Conservation (phyloP, 352 stramenopile genomes). For the Phytophthora ramorum region DNA sequence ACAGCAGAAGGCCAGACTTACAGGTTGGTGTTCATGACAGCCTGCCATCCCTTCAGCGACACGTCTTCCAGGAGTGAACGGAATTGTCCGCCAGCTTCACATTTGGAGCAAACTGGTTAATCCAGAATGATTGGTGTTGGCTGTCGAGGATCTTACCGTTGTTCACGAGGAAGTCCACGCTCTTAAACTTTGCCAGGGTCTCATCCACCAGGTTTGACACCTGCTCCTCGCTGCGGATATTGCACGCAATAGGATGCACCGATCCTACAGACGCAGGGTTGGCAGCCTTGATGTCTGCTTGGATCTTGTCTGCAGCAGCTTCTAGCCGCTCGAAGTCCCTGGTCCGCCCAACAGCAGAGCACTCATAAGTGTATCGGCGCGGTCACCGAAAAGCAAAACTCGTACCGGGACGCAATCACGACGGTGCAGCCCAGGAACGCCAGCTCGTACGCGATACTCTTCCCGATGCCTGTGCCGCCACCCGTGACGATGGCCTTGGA, state of each 20-base stretch:
- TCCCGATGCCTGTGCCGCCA: constrained; percentile 82
- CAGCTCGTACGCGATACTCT: constrained; percentile 76
- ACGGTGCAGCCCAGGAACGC: constrained; percentile 72
- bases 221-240: constrained; percentile 70
- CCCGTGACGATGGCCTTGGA: constrained; percentile 74
- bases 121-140: not conserved
- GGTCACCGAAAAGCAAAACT: not conserved
- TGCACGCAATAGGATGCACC: constrained; percentile 55
- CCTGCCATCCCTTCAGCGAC: constrained; percentile 88
- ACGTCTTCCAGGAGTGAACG: constrained; percentile 87
- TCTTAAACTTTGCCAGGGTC: constrained; percentile 69
- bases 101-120: not conserved
- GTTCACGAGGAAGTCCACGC: constrained; percentile 94
- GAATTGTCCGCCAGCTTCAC: constrained; percentile 90
- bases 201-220: constrained; percentile 69
- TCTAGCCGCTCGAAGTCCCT: constrained; percentile 66
- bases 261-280: constrained; percentile 29
- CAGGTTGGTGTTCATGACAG: constrained; percentile 93
- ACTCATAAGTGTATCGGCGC: not conserved
- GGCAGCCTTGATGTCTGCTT: constrained; percentile 41
- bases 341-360: not conserved
- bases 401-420: constrained; percentile 64
- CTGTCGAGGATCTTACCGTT: constrained; percentile 56
- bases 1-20: constrained; percentile 20
- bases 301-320: constrained; percentile 57